These are phyloP conservation scores for Gossypium gossypioides DNA, from an alignment of 441 rosid genomes.

Conservation along the genomic window DNA sequence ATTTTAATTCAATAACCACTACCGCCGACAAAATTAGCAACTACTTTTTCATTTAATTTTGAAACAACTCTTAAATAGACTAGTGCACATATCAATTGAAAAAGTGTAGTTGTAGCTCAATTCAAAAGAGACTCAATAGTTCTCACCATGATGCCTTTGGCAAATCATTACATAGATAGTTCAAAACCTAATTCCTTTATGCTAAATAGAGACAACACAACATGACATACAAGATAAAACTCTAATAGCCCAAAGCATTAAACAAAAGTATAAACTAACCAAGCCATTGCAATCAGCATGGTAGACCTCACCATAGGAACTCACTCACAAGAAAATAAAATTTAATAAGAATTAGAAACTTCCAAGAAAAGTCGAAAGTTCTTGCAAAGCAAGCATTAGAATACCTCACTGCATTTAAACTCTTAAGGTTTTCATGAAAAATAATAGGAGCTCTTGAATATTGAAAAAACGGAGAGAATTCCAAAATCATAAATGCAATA, in stretches of 20 bases:
- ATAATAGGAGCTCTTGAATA: not conserved
- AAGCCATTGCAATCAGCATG: constrained; percentile 96
- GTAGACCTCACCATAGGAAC: constrained; percentile 98
- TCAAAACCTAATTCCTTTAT: not conserved
- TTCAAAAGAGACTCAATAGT: not conserved
- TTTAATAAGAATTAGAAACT: constrained; percentile 10
- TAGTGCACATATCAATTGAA: not conserved
- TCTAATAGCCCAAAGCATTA: not conserved
- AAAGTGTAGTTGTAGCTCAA: not conserved
- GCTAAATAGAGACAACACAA: not conserved
- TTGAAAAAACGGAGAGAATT: not conserved
- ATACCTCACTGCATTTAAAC: not conserved
- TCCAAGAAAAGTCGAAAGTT: not conserved
- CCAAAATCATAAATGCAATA: not conserved
- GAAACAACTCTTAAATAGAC: not conserved
- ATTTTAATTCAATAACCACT: constrained; percentile 40
- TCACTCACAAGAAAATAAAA: constrained; percentile 33
- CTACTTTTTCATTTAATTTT: not conserved
- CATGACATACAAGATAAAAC: not conserved
- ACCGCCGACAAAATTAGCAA: constrained; percentile 14
- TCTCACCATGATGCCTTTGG: not conserved
- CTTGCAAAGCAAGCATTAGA: not conserved
- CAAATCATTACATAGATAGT: not conserved
- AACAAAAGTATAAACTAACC: constrained; percentile 40
- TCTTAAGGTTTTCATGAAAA: not conserved